Conservation (phyloP, 495 filamentous ascomycete genomes). For the Baudoinia panamericana region DNA sequence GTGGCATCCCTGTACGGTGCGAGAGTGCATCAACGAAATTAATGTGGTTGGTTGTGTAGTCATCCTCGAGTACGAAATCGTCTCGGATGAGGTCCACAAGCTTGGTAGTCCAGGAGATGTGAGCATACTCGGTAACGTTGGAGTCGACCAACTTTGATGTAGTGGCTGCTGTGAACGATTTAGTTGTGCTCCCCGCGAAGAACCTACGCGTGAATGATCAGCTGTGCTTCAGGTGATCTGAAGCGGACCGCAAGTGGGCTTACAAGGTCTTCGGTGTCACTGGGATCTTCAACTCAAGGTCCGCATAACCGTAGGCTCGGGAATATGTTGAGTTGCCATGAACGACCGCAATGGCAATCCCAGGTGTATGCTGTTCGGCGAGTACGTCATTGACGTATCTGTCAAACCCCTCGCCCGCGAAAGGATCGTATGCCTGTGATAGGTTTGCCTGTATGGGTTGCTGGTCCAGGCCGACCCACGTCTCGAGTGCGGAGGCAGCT, state of each 20-base stretch:
- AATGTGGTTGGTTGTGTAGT: conserved; percentile 29
- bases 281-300: not conserved
- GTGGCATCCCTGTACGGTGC: conserved; percentile 13
- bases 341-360: conserved; percentile 3
- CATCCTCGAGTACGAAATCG: conserved; percentile 40
- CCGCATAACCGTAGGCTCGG: conserved; percentile 5
- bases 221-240: too few relatives aligned
- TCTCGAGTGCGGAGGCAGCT: too few relatives aligned
- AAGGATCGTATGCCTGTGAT: not conserved
- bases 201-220: too few relatives aligned
- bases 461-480: too few relatives aligned
- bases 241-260: too few relatives aligned
- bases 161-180: conserved; percentile 42
- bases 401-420: not conserved
- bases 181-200: conserved; percentile 38
- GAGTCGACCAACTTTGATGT: conserved; percentile 36
- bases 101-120: conserved; percentile 37
- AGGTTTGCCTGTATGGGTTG: too few relatives aligned
- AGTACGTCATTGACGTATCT: not conserved
- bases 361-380: conserved; percentile 1
- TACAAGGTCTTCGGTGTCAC: conserved; percentile 7
- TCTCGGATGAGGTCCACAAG: conserved; percentile 39
- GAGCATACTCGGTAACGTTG: conserved; percentile 4
- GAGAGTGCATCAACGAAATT: conserved; percentile 11
- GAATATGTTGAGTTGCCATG: conserved; percentile 5